Evolutionary conservation across 1,139 yeast species (phyloP).

Genomic region (Yamadazyma aaseri): DNA sequence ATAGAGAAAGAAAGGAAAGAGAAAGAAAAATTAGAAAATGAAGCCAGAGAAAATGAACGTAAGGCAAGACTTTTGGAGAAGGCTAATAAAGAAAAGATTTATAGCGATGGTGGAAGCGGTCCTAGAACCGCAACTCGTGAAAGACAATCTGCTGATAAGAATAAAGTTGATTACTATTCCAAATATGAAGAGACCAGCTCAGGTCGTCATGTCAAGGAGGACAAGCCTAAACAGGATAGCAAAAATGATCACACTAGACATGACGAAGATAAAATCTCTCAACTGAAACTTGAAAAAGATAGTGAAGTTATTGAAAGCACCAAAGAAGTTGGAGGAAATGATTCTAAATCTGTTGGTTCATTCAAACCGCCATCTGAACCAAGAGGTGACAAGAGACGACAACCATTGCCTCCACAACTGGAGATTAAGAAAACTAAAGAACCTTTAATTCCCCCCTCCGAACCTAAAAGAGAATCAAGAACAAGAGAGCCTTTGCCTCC

Average conservation of each 20-base stretch:
- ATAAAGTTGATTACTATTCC: conserved; percentile 33
- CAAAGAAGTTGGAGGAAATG: no score
- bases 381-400: neutral
- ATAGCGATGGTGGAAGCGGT: conserved; percentile 19
- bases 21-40: conserved; percentile 15
- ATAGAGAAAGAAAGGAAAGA: conserved; percentile 19
- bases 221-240: no score
- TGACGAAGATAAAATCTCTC: no score
- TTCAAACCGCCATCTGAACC: conserved; percentile 2
- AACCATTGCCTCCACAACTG: conserved; percentile 13
- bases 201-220: no score
- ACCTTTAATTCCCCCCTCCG: neutral
- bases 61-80: conserved; percentile 7
- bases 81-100: conserved; percentile 16
- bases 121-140: conserved; percentile 11
- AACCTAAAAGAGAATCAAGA: conserved; percentile 1
- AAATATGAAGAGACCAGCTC: conserved; percentile 21
- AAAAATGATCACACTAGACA: no score
- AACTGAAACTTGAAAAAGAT: conserved; percentile 1
- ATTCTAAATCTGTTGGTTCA: conserved; percentile 1
- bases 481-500: conserved; percentile 16
- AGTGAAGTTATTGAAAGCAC: no score
- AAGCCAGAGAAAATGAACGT: conserved; percentile 6
- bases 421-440: neutral
- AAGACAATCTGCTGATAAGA: conserved; percentile 19